Percentiles rank a stretch among this genome's conserved stretches.
phyloP scores from a whole-genome alignment of 345 rosid genomes.

The Eucalyptus albens region DNA sequence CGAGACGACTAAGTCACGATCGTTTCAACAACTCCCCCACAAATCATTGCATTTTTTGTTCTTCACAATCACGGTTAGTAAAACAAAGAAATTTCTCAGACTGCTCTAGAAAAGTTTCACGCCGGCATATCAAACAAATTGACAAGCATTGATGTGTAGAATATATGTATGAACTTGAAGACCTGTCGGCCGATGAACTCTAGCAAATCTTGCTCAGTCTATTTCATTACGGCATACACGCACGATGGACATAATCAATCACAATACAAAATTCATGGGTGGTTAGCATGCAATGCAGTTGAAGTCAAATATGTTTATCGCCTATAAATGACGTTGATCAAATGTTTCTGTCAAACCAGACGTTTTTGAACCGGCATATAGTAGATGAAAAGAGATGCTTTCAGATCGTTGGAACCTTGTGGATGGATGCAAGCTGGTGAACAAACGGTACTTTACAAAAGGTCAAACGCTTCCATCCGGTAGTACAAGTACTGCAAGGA shows the following conservation, averaged over 20 bases:
- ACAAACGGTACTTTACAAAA: background rate
- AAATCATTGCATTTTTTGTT: background rate
- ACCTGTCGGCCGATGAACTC: background rate
- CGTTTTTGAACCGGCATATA: background rate
- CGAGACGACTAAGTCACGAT: background rate
- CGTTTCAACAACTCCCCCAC: background rate
- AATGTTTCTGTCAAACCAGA: background rate
- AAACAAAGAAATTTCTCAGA: background rate
- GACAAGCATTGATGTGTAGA: background rate
- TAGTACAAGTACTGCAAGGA: background rate
- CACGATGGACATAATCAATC: background rate
- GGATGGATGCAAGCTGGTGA: background rate
- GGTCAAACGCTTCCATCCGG: background rate
- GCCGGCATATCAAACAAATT: background rate
- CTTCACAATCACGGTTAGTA: background rate
- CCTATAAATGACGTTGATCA: background rate
- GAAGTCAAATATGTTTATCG: background rate
- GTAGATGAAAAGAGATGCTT: background rate
- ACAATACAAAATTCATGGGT: background rate
- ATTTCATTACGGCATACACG: background rate
- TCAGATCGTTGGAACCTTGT: background rate
- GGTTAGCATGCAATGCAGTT: background rate
- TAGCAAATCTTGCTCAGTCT: background rate
- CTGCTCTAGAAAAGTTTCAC: background rate
- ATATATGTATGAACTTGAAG: background rate